Evolutionary conservation across 2,329 filamentous ascomycete species (phyloP), one percentile per base, ranked within the genome.

Genomic region (Sporothrix pseudoabietina): DNA sequence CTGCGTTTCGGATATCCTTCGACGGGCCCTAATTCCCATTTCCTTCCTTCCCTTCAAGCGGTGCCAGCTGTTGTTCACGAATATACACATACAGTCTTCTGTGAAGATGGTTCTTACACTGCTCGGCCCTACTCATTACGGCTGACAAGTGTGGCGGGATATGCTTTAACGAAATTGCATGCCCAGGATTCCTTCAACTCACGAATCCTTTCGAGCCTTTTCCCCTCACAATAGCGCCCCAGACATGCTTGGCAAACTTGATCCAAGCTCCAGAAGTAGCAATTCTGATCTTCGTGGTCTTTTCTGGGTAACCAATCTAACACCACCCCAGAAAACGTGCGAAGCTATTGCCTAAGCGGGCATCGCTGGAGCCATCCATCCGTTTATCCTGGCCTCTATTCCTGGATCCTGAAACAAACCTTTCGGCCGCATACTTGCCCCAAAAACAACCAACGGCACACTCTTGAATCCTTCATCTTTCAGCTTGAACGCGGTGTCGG

Each of bases 11-110:
- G n/a, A 35, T 7, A 22, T 9, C 47, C 41, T 16, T 47, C 52
- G 10, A 19, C n/a, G 19, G 30, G 44, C n/a, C 12, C 32, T 49
- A 26, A 39, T 39, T 39, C 32, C 16, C n/a, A n/a, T 39, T 39
- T 16, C 10, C 39, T 35, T 54, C 35, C 8, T 39, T n/a, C n/a
- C 10, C 39, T 35, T 54, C 68, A 44, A 57, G 22, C 69, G 39
- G 54, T 35, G 4, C 69, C 69, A 41, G 69, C 55, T 71, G 69
- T 63, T 71, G 69, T 71, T 71, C 35, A 44, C 4, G 6, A 65
- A 26, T 26, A 26, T 26, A 26, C 26, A 26, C 26, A 65, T 44
- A 44, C n/a, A 1, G 22, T n/a, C n/a, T 65, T 6, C 8, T 44
- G 10, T 35, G n/a, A 44, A 22, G 59, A 65, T 65, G 35, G 32